These are phyloP conservation scores for Xylariaceae sp. DNA, from an alignment of 2,329 filamentous ascomycete genomes.

Conservation along the genomic window DNA sequence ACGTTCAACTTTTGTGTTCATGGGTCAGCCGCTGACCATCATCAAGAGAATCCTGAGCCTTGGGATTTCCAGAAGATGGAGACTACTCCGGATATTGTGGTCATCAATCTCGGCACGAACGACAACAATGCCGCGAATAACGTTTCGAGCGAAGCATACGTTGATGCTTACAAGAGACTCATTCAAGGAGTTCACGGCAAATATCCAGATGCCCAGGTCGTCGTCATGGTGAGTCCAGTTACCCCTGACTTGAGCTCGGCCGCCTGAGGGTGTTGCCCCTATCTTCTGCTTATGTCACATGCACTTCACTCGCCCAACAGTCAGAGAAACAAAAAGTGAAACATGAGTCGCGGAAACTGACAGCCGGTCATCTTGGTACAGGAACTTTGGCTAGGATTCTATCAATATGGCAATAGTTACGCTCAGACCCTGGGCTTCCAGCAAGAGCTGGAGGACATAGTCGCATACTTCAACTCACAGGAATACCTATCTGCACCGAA, in stretches of 20 bases:
- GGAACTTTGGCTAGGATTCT: slow-evolving; percentile 47
- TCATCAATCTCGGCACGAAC: slow-evolving; percentile 45
- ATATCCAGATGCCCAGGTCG: slow-evolving; percentile 42
- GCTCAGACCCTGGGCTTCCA: slow-evolving; percentile 42
- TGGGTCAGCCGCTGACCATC: slow-evolving; percentile 4
- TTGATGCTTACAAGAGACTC: slow-evolving; percentile 40
- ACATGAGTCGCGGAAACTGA: neutral
- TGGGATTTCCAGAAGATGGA: slow-evolving; percentile 42
- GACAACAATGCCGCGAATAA: slow-evolving; percentile 41
- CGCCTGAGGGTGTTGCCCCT: neutral
- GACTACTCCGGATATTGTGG: slow-evolving; percentile 39
- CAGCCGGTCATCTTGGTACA: neutral
- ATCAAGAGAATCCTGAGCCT: slow-evolving; percentile 37
- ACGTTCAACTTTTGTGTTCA: neutral
- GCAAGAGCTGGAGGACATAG: slow-evolving; percentile 46
- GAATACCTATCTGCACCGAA: slow-evolving; percentile 37
- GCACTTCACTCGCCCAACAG: too few species aligned
- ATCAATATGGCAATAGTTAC: slow-evolving; percentile 46
- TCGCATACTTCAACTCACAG: slow-evolving; percentile 47
- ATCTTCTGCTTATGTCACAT: too few species aligned
- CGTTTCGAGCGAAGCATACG: slow-evolving; percentile 36
- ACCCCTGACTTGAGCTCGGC: neutral
- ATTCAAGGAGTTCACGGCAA: slow-evolving; percentile 43
- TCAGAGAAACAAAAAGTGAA: too few species aligned
- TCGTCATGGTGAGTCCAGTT: slow-evolving; percentile 36